These are phyloP conservation scores for Tetrahymena thermophila DNA, from an alignment of 73 alveolate species.

Conservation along the genomic window DNA sequence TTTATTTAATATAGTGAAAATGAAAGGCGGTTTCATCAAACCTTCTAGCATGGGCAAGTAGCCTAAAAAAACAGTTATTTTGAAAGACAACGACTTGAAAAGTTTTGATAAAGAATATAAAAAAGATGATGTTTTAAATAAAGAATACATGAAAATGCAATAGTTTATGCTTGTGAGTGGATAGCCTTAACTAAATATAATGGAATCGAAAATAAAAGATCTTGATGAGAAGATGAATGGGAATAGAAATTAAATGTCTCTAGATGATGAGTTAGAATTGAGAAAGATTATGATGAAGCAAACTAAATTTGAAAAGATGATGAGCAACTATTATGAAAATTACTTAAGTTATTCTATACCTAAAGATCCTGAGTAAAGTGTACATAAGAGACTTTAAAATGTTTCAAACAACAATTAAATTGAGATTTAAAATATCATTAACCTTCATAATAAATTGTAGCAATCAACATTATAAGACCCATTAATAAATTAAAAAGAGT, in stretches of 20 bases:
- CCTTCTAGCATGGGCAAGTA: background rate
- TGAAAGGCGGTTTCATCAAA: background rate
- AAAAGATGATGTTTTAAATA: background rate
- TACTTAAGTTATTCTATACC: background rate
- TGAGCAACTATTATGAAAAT: background rate
- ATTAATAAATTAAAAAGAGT: background rate
- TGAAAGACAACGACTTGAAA: background rate
- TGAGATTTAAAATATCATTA: background rate
- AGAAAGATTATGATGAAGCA: background rate
- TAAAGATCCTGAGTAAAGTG: background rate
- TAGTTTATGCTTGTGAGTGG: background rate
- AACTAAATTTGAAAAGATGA: background rate
- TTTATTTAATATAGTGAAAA: background rate
- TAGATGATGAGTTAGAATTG: background rate
- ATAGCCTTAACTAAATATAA: background rate
- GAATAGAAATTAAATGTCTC: background rate
- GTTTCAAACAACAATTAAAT: background rate
- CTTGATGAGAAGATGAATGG: background rate
- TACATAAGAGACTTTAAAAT: background rate
- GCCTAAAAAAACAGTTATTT: background rate
- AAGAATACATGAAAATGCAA: background rate
- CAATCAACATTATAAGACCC: background rate
- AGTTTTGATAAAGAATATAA: background rate
- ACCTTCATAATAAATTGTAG: background rate
- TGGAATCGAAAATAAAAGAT: background rate